phyloP scores from a whole-genome alignment of 805 yeast species.

The Ogataea siamensis region DNA sequence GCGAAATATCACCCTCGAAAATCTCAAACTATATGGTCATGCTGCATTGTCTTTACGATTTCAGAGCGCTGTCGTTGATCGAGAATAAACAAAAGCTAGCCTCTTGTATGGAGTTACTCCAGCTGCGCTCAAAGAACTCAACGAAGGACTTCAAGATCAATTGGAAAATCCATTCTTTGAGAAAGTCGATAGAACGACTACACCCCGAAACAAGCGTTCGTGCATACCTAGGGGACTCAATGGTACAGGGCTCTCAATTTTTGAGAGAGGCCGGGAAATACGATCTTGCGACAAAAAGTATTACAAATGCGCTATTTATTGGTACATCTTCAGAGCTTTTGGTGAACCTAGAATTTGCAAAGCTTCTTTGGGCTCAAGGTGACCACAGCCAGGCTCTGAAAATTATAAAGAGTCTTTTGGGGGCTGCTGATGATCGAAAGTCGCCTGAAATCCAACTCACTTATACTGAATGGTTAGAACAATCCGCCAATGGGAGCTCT shows the following conservation, averaged over 20 bases:
- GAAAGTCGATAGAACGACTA: slow-evolving; percentile 36
- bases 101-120: slow-evolving; percentile 16
- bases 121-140: slow-evolving; percentile 26
- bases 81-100: slow-evolving; percentile 15
- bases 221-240: slow-evolving; percentile 45
- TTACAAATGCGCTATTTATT: slow-evolving; percentile 56
- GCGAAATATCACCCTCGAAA: slow-evolving; percentile 50
- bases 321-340: slow-evolving; percentile 34
- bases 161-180: slow-evolving; percentile 46
- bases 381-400: slow-evolving; percentile 83
- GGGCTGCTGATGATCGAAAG: slow-evolving; percentile 13
- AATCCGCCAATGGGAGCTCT: slow-evolving; percentile 79
- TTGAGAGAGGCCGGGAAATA: slow-evolving; percentile 67
- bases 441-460: slow-evolving; percentile 55
- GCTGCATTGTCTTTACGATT: slow-evolving; percentile 61
- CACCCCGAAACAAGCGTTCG: slow-evolving; percentile 26
- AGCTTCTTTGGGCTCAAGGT: slow-evolving; percentile 85
- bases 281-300: slow-evolving; percentile 68
- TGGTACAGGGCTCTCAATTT: slow-evolving; percentile 58
- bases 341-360: slow-evolving; percentile 74
- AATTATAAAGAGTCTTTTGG: slow-evolving; percentile 45
- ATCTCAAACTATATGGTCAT: slow-evolving; percentile 47
- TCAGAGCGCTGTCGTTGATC: slow-evolving; percentile 40
- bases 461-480: slow-evolving; percentile 86
- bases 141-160: slow-evolving; percentile 41